phyloP scores from a whole-genome alignment of 1,284 basidiomycete genomes.

The Fomitopsis schrenkii region DNA sequence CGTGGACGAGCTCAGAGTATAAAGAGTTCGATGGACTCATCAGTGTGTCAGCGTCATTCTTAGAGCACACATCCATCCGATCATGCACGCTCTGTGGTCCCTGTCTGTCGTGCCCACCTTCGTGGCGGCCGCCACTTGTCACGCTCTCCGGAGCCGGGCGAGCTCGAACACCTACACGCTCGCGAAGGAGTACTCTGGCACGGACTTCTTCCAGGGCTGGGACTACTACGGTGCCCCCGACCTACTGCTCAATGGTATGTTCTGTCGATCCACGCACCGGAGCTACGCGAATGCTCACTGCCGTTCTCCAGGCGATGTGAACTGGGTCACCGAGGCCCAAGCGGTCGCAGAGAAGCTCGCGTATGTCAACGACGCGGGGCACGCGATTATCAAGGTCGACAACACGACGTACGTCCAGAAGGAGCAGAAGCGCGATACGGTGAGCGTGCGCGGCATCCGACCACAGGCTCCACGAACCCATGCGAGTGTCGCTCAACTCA shows the following conservation, averaged over 20 bases:
- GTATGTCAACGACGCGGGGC: slow-evolving; percentile 47
- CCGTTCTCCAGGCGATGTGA: slow-evolving; percentile 41
- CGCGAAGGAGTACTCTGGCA: slow-evolving; percentile 34
- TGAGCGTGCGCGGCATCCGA: slow-evolving; percentile 24
- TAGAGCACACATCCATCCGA: neutral
- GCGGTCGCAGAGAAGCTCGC: slow-evolving; percentile 45
- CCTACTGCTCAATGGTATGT: slow-evolving; percentile 38
- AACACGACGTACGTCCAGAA: slow-evolving; percentile 47
- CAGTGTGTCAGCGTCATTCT: neutral
- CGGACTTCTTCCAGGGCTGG: slow-evolving; percentile 48
- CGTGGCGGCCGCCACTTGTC: neutral
- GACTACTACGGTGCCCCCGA: slow-evolving; percentile 50
- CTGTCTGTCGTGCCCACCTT: neutral
- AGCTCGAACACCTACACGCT: neutral
- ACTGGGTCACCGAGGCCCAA: slow-evolving; percentile 40
- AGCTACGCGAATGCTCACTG: neutral
- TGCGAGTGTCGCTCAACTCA: too few relatives aligned
- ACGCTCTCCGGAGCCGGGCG: neutral
- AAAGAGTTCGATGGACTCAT: neutral
- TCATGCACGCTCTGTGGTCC: neutral
- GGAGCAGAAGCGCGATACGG: slow-evolving; percentile 54
- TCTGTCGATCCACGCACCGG: neutral
- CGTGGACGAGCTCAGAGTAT: neutral
- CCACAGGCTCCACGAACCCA: neutral
- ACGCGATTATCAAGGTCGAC: slow-evolving; percentile 59